Evolutionary conservation across 495 filamentous ascomycete genomes (phyloP), one percentile per base, ranked within the genome.

Genomic region (Tricharina praecox): DNA sequence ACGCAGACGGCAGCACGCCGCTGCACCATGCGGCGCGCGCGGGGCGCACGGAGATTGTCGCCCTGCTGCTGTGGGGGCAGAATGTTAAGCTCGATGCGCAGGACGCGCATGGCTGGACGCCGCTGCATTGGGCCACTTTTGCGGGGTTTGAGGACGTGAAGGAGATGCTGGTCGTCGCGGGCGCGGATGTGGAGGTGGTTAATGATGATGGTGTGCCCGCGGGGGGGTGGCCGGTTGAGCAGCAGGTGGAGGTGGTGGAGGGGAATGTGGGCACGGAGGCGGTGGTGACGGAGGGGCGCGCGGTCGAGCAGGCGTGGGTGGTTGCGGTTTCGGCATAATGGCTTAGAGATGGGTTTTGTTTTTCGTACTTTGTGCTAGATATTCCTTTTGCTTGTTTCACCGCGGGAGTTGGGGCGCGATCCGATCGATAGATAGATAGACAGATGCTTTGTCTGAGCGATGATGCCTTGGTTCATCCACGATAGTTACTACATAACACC

Each of bases 131-230:
- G 39, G 35, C 35, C 11, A 15, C 20, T 23, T 42, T 40, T 42
- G 23, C 13, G 13, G 43, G 28, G 24, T 15, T 8, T 45, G 55
- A 71, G 51, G 72, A 75, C 20, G 63, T 73, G 4, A 36, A 52
- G 52, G 62, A 67, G 47, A 66, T 53, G 15, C 53, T 61, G 38
- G 50, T 32, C 2, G 63, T 65, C 28, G 58, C 58, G 5, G 55
- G 60, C 18, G 63, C 60, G 8, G 65, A 63, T 3, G 54, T 52
- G 19, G 53, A 50, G 16, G 47, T 49, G 26, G 45, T 47, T 9
- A 23, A 10, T n/a, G 52, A 45, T 21, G 53, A 56, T 9, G 34
- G 34, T 5, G 5, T 7, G 34, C 28, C 28, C 8, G 34, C 16
- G 8, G 34, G 8, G 7, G 34, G 34, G 34, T 37, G 34, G 34